Evolutionary conservation across 2,329 filamentous ascomycete genomes (phyloP), one percentile per base, ranked within the genome.

Genomic region (Aureobasidium lini): DNA sequence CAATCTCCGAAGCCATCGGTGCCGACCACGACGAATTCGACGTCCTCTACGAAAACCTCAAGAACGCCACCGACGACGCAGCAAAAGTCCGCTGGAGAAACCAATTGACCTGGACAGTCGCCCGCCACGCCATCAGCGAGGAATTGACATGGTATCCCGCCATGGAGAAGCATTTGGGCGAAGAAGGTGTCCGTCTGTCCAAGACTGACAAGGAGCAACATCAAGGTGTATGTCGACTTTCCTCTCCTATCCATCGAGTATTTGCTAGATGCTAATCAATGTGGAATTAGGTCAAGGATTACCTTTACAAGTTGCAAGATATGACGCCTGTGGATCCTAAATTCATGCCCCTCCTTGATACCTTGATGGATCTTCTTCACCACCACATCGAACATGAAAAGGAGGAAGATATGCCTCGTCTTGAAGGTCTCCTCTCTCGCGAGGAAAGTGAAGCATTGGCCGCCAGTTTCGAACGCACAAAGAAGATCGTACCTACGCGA

Each of bases 51-150:
- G 67, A 76, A 16, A 72, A 73, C 15, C 71, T 81, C 37, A 62
- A 76, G 60, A 70, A 72, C 42, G 69, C 75, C 5, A 66, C 64
- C 15, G 73, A 79, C 53, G 64, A 66, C 34, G 77, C 79, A 34
- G 71, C 76, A 29, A 72, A 76, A 57, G 70, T 69, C 6, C 72
- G 75, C 11, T 80, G 71, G 61, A 75, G 78, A 59, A 81, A 82
- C 58, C 74, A 79, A 60, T 79, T 82, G 62, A 76, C 74, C 13
- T 81, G 79, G 79, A 77, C 80, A 61, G 70, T 82, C 0, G 76
- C 79, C 29, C 76, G 79, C 9, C 79, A 82, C 65, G 73, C 77
- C 0, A 72, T 81, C 53, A 77, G 75, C 8, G 78, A 82, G 61
- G 80, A 82, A 63, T 66, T 81, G 6, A 67, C 72, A 6, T 64